These are phyloP conservation scores for Sutorius australiensis DNA, from an alignment of 768 basidiomycete genomes.

Conservation along the genomic window DNA sequence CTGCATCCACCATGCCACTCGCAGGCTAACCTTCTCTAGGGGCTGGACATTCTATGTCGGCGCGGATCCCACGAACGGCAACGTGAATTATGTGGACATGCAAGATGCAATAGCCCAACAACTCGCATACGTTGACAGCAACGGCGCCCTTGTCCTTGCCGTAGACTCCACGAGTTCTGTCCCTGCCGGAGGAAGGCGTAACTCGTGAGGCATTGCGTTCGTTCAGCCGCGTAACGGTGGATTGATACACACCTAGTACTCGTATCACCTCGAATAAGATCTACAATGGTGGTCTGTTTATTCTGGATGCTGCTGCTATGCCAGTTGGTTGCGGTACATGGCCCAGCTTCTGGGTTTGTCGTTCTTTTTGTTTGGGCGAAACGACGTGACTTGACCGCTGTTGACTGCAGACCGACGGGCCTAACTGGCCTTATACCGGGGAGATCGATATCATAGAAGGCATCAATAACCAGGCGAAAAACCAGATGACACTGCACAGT, in stretches of 20 bases:
- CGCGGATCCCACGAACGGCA: constrained; percentile 66
- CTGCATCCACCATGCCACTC: not conserved
- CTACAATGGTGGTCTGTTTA: constrained; percentile 64
- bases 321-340: constrained; percentile 63
- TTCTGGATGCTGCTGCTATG: constrained; percentile 66
- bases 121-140: constrained; percentile 56
- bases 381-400: not conserved
- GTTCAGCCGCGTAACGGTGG: not conserved
- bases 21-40: constrained; percentile 32
- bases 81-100: constrained; percentile 54
- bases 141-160: constrained; percentile 51
- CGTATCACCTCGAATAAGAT: constrained; percentile 60
- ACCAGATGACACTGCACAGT: constrained; percentile 68
- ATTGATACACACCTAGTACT: constrained; percentile 33
- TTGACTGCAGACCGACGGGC: constrained; percentile 39
- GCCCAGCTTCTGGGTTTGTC: constrained; percentile 54
- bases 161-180: constrained; percentile 56
- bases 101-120: constrained; percentile 45
- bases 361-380: not conserved
- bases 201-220: constrained; percentile 36
- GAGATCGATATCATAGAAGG: constrained; percentile 79
- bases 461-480: constrained; percentile 52
- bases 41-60: constrained; percentile 60
- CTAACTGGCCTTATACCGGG: constrained; percentile 49
- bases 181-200: constrained; percentile 48